Evolutionary conservation across 768 basidiomycete species (phyloP), one percentile per base, ranked within the genome.

Genomic region (Boletus tomentosulus): DNA sequence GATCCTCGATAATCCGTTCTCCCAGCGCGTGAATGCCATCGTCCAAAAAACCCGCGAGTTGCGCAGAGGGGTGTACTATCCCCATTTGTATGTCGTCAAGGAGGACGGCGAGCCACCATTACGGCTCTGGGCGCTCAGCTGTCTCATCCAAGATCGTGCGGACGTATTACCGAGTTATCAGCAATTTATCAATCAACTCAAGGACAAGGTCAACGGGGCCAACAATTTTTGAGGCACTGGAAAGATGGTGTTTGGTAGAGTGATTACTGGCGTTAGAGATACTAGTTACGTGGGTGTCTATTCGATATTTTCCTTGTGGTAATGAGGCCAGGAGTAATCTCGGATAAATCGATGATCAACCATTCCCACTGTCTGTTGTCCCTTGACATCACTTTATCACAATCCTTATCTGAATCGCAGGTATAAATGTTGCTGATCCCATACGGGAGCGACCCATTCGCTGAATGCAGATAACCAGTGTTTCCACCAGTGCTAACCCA

Each of bases 61-160:
- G 79, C 87, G 97, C 46, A 81, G 93, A 38, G 94, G 95, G 13
- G 85, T 87, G 5, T 98, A 98, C 69, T 87, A 89, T 66, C 92
- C 92, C 8, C 93, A 98, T 68, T 75, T 99, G 7, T 99, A 98
- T 64, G 77, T 98, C 49, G 94, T 98, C 64, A 99, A 98, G 74
- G 94, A 98, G 69, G 97, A 99, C 61, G 96, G 94, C 55, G 97
- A 99, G 71, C 90, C 93, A 6, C 87, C 94, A 43, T 76, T 99
- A 65, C 79, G 95, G 56, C 79, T 94, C 55, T 99, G 97, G 97
- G 97, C 96, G 1, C 79, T 99, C 56, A 93, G 91, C 66, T 83
- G 84, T 63, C 82, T 99, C 60, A 88, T 98, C 61, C 96, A 98
- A 73, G 97, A 98, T 71, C 86, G 97, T 53, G 86, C 92, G 63